Base-by-base conservation (phyloP, 2,329 filamentous ascomycete genomes). In the Fusarium tupiense region DNA sequence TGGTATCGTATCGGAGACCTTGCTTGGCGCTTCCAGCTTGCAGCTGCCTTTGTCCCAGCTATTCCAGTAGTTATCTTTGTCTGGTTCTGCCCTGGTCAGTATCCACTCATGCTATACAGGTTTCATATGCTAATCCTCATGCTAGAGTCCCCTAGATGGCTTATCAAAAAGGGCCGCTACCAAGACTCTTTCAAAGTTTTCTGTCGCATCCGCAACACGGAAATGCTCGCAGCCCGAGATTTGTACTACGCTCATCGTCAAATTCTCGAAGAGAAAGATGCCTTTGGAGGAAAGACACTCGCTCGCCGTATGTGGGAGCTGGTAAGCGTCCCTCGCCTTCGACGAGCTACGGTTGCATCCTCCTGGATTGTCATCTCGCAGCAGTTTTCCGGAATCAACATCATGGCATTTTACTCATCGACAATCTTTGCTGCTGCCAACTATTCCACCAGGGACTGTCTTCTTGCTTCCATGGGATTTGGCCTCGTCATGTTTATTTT, bases 11-110 rank as follows among this genome's bases (percentile, higher is more conserved):
- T 86, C 1, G 88, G 89, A 20, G 76, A 77, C 5, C 86, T 90
- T 41, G 85, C 88, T 8, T 93, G 91, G 91, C 84, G 91, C 33
- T 83, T 92, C 26, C 90, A 91, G 76, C 81, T 92, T 6, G 89
- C 86, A 14, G 90, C 90, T 3, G 90, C 91, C 2, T 89, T 92
- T 64, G 86, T 91, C 33, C 91, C 91, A 2, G 89, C 90, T 2
- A 80, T 93, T 8, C 90, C 90, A 12, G 82, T 93, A 8, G 77
- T 90, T 3, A 24, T 89, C 0, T 80, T 83, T 12, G 83, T 92
- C 26, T 92, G 85, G 74, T 86, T 90, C 65, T 91, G 90, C 69
- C 90, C 90, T 1, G 84, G 63, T 87, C 86, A 76, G 79, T 87
- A 86, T 7, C 24, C 7, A 1, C 1, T 3, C 4, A 26, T 16